These are phyloP conservation scores for Symbiodinium natans DNA, from an alignment of 73 alveolate genomes.

Conservation along the genomic window DNA sequence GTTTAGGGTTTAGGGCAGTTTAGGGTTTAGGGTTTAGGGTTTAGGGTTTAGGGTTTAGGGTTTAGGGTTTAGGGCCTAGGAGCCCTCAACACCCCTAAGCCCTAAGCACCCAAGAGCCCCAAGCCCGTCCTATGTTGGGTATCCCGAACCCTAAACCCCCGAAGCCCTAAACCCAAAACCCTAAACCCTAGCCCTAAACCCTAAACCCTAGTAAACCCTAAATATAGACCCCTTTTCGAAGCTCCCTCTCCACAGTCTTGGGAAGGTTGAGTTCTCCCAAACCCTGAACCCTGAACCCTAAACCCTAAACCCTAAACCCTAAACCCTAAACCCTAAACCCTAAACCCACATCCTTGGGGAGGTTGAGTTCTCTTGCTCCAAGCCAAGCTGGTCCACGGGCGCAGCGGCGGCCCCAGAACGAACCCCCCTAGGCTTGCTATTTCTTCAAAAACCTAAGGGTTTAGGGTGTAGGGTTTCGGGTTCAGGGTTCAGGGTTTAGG, in stretches of 20 bases:
- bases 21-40: too few relatives aligned
- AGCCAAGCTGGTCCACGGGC: slow-evolving; percentile 78
- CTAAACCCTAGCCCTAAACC: background rate
- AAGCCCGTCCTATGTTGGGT: too few relatives aligned
- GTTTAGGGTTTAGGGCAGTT: too few relatives aligned
- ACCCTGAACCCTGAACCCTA: background rate
- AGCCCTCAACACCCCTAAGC: too few relatives aligned
- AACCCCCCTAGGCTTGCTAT: background rate
- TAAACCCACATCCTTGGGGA: background rate
- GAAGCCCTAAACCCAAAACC: background rate
- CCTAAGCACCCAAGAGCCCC: too few relatives aligned
- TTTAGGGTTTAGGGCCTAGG: too few relatives aligned
- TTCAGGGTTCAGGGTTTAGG: background rate
- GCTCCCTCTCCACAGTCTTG: too few relatives aligned
- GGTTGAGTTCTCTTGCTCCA: slow-evolving; percentile 74
- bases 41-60: too few relatives aligned
- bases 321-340: too few relatives aligned
- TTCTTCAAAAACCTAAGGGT: background rate
- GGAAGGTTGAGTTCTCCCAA: too few relatives aligned
- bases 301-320: background rate
- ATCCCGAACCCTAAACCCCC: background rate
- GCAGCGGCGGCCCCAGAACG: background rate
- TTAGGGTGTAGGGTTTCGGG: background rate
- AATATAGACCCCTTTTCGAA: too few relatives aligned
- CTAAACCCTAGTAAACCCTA: too few relatives aligned